Conservation (phyloP, 2,329 filamentous ascomycete species). For the Ceratocystis harringtonii region DNA sequence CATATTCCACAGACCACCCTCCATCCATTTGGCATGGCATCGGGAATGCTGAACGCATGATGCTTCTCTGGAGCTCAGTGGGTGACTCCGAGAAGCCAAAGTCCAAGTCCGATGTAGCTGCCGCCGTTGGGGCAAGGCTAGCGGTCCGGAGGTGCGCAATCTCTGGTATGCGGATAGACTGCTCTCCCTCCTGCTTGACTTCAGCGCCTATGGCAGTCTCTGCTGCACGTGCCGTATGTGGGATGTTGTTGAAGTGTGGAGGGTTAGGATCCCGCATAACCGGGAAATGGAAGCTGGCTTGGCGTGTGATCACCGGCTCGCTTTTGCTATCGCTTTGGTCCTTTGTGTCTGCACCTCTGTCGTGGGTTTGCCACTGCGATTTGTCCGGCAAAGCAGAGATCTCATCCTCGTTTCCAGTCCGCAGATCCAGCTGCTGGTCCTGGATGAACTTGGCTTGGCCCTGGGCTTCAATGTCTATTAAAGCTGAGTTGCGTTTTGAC, state of each 20-base stretch:
- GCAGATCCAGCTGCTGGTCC: slow-evolving; percentile 61
- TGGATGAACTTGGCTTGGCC: slow-evolving; percentile 66
- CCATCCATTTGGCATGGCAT: slow-evolving; percentile 52
- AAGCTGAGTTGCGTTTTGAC: slow-evolving; percentile 68
- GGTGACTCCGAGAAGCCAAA: slow-evolving; percentile 74
- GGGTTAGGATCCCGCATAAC: slow-evolving; percentile 33
- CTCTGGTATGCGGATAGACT: slow-evolving; percentile 34
- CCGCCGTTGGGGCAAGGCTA: slow-evolving; percentile 25
- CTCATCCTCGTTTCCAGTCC: slow-evolving; percentile 68
- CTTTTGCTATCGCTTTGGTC: background rate
- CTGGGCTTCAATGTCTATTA: slow-evolving; percentile 67
- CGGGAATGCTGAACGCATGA: slow-evolving; percentile 83
- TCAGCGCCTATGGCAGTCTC: slow-evolving; percentile 3
- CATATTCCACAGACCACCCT: slow-evolving; percentile 86
- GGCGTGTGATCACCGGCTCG: slow-evolving; percentile 5
- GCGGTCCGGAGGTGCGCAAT: slow-evolving; percentile 41
- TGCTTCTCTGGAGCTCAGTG: slow-evolving; percentile 72
- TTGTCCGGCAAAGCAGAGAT: slow-evolving; percentile 66
- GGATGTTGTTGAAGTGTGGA: slow-evolving; percentile 46
- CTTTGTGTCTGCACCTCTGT: background rate
- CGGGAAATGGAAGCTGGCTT: slow-evolving; percentile 46
- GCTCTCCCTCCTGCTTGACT: slow-evolving; percentile 19
- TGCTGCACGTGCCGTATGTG: slow-evolving; percentile 24
- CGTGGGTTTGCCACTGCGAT: slow-evolving; percentile 20
- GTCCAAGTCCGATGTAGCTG: slow-evolving; percentile 48